Percentiles rank a stretch among this genome's conserved stretches.
These are phyloP conservation scores for Acanthamoeba healyi DNA, from an alignment of 208 protist genomes.

Conservation along the genomic window DNA sequence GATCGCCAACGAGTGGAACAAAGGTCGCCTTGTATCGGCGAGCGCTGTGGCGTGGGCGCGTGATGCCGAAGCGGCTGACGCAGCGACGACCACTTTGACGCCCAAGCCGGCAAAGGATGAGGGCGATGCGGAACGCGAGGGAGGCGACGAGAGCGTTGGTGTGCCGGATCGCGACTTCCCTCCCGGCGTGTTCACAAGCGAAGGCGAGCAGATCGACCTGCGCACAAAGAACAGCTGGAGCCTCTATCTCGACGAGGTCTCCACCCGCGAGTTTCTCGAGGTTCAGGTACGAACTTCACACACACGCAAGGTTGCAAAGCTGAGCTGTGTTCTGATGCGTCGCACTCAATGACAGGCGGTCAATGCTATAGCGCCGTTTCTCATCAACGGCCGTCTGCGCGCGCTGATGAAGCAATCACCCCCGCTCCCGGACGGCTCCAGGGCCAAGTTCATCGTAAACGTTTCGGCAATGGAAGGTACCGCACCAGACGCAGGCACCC, in stretches of 20 bases:
- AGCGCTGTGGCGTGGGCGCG: too few relatives aligned
- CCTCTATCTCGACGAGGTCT: slow-evolving; percentile 90
- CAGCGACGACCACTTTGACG: too few relatives aligned
- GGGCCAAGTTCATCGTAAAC: slow-evolving; percentile 95
- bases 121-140: not conserved
- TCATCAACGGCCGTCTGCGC: slow-evolving; percentile 94
- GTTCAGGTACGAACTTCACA: not conserved
- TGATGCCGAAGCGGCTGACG: too few relatives aligned
- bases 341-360: slow-evolving; percentile 92
- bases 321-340: too few relatives aligned
- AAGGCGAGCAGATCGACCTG: slow-evolving; percentile 31
- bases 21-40: too few relatives aligned
- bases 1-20: slow-evolving; percentile 72
- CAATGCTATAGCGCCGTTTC: slow-evolving; percentile 97
- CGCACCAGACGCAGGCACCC: too few relatives aligned
- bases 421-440: slow-evolving; percentile 84
- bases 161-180: not conserved
- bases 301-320: too few relatives aligned
- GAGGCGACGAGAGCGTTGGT: slow-evolving; percentile 58
- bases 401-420: not conserved
- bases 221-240: slow-evolving; percentile 39
- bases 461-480: slow-evolving; percentile 96
- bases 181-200: not conserved
- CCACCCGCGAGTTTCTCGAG: slow-evolving; percentile 83
- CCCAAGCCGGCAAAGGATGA: not conserved